phyloP scores from a whole-genome alignment of 2,329 filamentous ascomycete species.

The Trichoderma sp. region DNA sequence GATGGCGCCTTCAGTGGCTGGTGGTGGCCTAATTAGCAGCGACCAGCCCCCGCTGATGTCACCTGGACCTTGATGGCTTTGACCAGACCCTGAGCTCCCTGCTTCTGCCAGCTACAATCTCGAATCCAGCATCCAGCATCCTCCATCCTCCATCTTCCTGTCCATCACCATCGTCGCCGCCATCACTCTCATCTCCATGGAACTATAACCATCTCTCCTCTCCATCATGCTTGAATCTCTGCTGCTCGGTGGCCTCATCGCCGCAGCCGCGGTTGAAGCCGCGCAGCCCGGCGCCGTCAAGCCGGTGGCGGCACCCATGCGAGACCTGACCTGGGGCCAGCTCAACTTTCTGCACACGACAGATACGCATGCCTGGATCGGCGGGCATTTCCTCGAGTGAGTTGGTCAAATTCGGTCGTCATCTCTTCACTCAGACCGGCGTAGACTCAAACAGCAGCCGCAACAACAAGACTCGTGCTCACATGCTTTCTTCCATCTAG shows the following conservation, averaged over 20 bases:
- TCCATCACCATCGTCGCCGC: not conserved
- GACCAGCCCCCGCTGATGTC: constrained; percentile 9
- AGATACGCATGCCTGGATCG: constrained; percentile 94
- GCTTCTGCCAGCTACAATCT: not conserved
- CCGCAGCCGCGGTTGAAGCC: constrained; percentile 39
- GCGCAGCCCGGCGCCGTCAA: constrained; percentile 77
- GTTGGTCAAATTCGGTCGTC: constrained; percentile 24
- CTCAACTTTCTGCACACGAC: constrained; percentile 97
- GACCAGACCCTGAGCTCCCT: not conserved
- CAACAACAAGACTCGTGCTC: not conserved
- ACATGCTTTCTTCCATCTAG: constrained; percentile 41
- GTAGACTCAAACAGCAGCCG: not conserved
- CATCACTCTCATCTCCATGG: not conserved
- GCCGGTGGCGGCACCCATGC: constrained; percentile 76
- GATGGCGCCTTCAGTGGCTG: not conserved
- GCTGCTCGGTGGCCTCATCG: constrained; percentile 31
- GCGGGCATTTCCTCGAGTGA: constrained; percentile 86
- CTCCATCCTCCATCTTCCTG: not conserved
- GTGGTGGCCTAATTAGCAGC: not conserved
- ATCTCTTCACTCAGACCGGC: not conserved
- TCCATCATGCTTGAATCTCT: constrained; percentile 29
- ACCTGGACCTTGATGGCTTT: constrained; percentile 15
- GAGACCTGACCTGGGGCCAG: constrained; percentile 85
- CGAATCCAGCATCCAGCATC: not conserved
- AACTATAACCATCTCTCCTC: not conserved